A percentile compares a stretch with the other conserved stretches of the same genome.
These are phyloP conservation scores for Monoraphidium neglectum DNA, from an alignment of 139 green algal species.

Conservation along the genomic window DNA sequence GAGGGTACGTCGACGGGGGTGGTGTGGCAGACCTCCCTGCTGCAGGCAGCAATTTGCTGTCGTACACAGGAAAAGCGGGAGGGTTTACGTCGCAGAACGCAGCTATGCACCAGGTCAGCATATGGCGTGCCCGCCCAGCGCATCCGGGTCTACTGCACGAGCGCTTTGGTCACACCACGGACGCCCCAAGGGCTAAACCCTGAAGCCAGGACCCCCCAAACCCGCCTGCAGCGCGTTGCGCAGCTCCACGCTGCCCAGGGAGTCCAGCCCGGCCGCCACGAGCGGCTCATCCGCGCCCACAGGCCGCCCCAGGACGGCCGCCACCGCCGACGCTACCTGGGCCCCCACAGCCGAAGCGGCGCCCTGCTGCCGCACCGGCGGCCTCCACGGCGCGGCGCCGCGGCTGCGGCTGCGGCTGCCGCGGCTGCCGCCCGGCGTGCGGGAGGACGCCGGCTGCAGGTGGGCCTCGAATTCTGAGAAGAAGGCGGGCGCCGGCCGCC, in stretches of 20 bases:
- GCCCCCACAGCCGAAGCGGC: constrained; percentile 37
- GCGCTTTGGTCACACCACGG: too few species aligned
- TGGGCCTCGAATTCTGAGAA: not conserved
- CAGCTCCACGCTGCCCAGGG: constrained; percentile 79
- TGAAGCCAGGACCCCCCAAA: too few species aligned
- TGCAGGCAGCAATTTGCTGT: too few species aligned
- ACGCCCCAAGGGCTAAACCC: too few species aligned
- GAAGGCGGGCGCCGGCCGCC: not conserved
- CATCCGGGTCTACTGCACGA: too few species aligned
- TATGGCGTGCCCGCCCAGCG: too few species aligned
- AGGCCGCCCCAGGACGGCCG: constrained; percentile 34
- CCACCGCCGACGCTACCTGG: constrained; percentile 2
- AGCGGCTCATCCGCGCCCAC: constrained; percentile 65
- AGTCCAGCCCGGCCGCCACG: constrained; percentile 82
- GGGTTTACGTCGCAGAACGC: too few species aligned
- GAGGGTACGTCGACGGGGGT: too few species aligned
- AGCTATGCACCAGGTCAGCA: too few species aligned
- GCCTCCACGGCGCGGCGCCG: not conserved
- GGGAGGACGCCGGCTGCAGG: not conserved
- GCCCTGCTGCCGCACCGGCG: not conserved
- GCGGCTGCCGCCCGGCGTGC: not conserved
- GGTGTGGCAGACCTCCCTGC: too few species aligned
- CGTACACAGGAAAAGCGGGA: too few species aligned
- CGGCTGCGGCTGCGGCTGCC: constrained; percentile 9
- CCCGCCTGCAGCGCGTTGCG: constrained; percentile 64